Base-by-base conservation (phyloP, 2,329 filamentous ascomycete genomes). In the Pyrenochaeta sp. region DNA sequence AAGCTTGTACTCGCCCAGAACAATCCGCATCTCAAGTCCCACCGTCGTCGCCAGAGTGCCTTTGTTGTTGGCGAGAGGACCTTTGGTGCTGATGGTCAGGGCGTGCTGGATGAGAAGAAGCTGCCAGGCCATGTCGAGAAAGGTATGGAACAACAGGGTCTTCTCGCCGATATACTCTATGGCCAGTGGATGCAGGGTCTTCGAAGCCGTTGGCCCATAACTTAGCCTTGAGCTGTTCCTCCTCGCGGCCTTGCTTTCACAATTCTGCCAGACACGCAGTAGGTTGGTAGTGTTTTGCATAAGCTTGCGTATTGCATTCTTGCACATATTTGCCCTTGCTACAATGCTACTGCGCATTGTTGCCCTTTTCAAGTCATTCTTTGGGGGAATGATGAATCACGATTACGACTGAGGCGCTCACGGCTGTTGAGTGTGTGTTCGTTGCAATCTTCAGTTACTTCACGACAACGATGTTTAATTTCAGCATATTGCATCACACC, bases 81-180 rank as follows among this genome's bases (percentile, higher is more conserved):
- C 3, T 66, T 63, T 39, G 80, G 84, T 51, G 72, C 84, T 1
- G 78, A 79, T 46, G 59, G 56, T 27, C 54, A 69, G 25, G 56
- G 54, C 10, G 59, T 56, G 2, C 55, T 78, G 5, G 75, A 81
- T 60, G 82, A 82, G 68, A 81, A 79, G 71, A 84, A 84, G 65
- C 77, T 88, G 64, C 87, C 86, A 1, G 88, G 85, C 10, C 82
- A 86, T 62, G 75, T 81, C 47, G 80, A 84, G 55, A 85, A 88
- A 1, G 94, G 93, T 2, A 94, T 97, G 91, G 93, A 97, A 77
- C 94, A 97, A 78, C 91, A 90, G 65, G 92, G 92, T 72, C 88
- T 96, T 74, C 83, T 98, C 37, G 92, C 91, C 1, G 93, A 97
- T 75, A 91, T 96, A 22, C 85, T 99, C 22, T 98, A 97, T 79